Evolutionary conservation across 192 early-diverging fungal species (phyloP).

Genomic region (Mortierella hygrophila): DNA sequence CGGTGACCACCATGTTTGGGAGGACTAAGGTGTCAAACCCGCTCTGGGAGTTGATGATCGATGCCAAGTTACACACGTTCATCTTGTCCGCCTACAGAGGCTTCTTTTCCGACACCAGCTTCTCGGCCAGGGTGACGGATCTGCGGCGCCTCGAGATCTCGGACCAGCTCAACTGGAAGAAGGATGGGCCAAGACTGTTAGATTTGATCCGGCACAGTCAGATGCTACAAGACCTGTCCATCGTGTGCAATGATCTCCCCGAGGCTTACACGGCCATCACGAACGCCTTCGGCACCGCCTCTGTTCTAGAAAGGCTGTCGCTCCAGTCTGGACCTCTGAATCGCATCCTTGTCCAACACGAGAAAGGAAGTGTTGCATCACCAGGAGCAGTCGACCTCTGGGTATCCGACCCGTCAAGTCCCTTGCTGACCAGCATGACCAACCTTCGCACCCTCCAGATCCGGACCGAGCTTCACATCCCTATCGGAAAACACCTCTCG

Average conservation of each 20-base stretch:
- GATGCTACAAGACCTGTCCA: background rate
- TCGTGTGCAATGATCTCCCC: background rate
- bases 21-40: conserved; percentile 27
- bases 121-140: background rate
- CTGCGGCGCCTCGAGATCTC: conserved; percentile 2
- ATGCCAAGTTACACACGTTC: conserved; percentile 19
- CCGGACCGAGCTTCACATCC: background rate
- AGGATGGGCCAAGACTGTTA: conserved; percentile 8
- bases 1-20: conserved; percentile 4
- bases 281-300: background rate
- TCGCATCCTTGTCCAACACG: background rate
- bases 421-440: background rate
- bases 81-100: conserved; percentile 13
- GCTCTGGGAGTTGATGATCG: conserved; percentile 20
- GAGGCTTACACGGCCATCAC: background rate
- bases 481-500: background rate
- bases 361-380: background rate
- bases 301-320: background rate
- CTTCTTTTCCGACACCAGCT: conserved; percentile 11
- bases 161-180: conserved; percentile 12
- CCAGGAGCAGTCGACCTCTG: background rate
- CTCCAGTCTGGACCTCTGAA: background rate
- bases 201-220: background rate
- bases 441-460: background rate
- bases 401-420: background rate